Evolutionary conservation across 108 stramenopile genomes (phyloP), one percentile per base, ranked within the genome.

Genomic region (Nannochloropsis granulata): DNA sequence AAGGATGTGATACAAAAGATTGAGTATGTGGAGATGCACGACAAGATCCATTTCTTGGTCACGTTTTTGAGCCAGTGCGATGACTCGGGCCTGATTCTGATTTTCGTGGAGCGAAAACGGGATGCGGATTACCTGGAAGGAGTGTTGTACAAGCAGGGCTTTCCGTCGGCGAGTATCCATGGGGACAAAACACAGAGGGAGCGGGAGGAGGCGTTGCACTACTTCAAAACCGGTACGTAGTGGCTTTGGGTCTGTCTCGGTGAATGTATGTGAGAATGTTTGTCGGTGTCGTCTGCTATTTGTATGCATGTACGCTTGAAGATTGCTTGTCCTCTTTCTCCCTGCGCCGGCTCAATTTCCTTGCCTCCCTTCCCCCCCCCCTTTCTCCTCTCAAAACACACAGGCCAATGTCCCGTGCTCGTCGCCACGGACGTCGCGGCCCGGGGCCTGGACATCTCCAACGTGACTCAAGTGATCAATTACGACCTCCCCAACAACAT

Each of bases 41-140:
- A 96, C 85, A 98, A 98, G 93, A 78, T 95, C 25, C 90, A 93
- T 42, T 86, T 88, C 13, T 87, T 97, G 24, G 94, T 99, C 92
- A 91, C 92, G 24, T 88, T 86, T 24, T 87, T 93, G 21, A 85
- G 83, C 85, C 44, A 88, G 79, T 82, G 78, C 46, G 80, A 82
- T 24, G 46, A 80, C 23, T 82, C 45, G 5, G 98, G 98, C 19
- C 93, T 99, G 26, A 96, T 97, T 44, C 94, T 98, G 24, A 93
- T 99, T 83, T 99, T 99, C 88, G 95, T 96, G 25, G 98, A 99
- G 90, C 97, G 96, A 45, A 98, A 98, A 94, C 94, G 98, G 43
- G 92, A 91, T 78, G 96, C 95, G 44, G 98, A 98, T 85, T 94
- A 94, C 86, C 85, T 98, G 13, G 96, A 99, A 91, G 92, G 97